Percentiles rank a stretch among this genome's conserved stretches.
Evolutionary conservation across 805 yeast species (phyloP).

Genomic region (Ogataea naganishii): DNA sequence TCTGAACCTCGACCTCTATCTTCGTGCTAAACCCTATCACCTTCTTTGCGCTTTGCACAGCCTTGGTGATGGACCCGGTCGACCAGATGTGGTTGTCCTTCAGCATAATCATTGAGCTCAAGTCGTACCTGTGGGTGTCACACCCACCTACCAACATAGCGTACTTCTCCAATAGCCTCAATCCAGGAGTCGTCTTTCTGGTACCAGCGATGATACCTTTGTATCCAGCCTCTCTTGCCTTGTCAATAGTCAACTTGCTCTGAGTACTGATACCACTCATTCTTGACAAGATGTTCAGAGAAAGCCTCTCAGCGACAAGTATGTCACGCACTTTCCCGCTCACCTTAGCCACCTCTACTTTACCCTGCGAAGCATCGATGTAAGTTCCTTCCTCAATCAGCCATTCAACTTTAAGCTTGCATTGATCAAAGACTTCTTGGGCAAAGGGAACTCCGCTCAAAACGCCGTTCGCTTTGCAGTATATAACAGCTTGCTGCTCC

Average conservation of each 20-base stretch:
- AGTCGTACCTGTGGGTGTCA: slow-evolving; percentile 86
- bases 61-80: slow-evolving; percentile 83
- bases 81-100: slow-evolving; percentile 93
- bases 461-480: slow-evolving; percentile 74
- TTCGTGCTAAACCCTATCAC: slow-evolving; percentile 87
- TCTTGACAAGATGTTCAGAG: slow-evolving; percentile 74
- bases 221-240: slow-evolving; percentile 65
- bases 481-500: slow-evolving; percentile 62
- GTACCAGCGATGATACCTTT: slow-evolving; percentile 90
- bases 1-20: slow-evolving; percentile 87
- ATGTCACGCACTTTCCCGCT: slow-evolving; percentile 73
- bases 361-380: slow-evolving; percentile 41
- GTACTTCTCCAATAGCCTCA: slow-evolving; percentile 81
- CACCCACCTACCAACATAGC: slow-evolving; percentile 95
- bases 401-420: slow-evolving; percentile 70
- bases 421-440: slow-evolving; percentile 71
- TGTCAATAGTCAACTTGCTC: slow-evolving; percentile 42
- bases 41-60: slow-evolving; percentile 65
- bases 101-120: slow-evolving; percentile 91
- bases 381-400: slow-evolving; percentile 57
- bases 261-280: slow-evolving; percentile 84
- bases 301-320: slow-evolving; percentile 77
- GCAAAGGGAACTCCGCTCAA: slow-evolving; percentile 88
- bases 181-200: slow-evolving; percentile 95
- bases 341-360: slow-evolving; percentile 70